A percentile compares a stretch with the other conserved stretches of the same genome.
These are phyloP conservation scores for Xylariaceae sp. DNA, from an alignment of 2,329 filamentous ascomycete species.

Conservation along the genomic window DNA sequence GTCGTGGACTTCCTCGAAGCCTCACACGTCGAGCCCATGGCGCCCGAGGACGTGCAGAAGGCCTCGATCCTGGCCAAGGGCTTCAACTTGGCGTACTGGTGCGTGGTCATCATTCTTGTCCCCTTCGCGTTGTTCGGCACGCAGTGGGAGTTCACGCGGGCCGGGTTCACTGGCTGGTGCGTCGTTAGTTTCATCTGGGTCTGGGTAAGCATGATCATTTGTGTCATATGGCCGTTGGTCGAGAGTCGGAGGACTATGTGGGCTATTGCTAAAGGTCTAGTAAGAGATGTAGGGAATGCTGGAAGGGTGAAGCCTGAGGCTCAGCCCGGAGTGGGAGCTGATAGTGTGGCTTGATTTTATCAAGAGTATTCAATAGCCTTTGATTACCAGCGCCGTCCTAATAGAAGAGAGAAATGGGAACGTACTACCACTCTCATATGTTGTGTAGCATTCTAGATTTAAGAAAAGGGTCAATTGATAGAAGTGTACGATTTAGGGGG, in stretches of 20 bases:
- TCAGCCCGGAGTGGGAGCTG: no score
- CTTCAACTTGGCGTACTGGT: slow-evolving; percentile 41
- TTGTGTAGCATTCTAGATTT: no score
- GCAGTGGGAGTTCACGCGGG: slow-evolving; percentile 39
- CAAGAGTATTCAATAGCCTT: no score
- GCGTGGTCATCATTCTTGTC: slow-evolving; percentile 41
- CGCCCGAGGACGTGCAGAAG: slow-evolving; percentile 40
- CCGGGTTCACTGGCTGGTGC: slow-evolving; percentile 43
- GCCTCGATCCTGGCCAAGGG: slow-evolving; percentile 41
- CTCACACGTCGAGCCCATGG: slow-evolving; percentile 46
- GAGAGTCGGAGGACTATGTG: slow-evolving; percentile 40
- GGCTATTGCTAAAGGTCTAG: slow-evolving; percentile 22
- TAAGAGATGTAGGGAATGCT: neutral
- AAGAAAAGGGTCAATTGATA: no score
- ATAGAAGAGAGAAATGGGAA: no score
- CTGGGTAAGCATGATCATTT: slow-evolving; percentile 41
- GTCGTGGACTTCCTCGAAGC: slow-evolving; percentile 45
- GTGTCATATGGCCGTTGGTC: slow-evolving; percentile 43
- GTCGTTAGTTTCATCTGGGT: slow-evolving; percentile 46
- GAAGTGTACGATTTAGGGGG: no score
- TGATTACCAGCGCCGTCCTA: no score
- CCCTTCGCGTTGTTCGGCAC: slow-evolving; percentile 45
- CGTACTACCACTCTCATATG: no score
- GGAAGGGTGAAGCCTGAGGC: neutral
- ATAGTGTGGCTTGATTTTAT: no score